A percentile compares a stretch with the other conserved stretches of the same genome.
These are phyloP conservation scores for Puccinia novopanici DNA, from an alignment of 1,284 basidiomycete genomes.

Conservation along the genomic window DNA sequence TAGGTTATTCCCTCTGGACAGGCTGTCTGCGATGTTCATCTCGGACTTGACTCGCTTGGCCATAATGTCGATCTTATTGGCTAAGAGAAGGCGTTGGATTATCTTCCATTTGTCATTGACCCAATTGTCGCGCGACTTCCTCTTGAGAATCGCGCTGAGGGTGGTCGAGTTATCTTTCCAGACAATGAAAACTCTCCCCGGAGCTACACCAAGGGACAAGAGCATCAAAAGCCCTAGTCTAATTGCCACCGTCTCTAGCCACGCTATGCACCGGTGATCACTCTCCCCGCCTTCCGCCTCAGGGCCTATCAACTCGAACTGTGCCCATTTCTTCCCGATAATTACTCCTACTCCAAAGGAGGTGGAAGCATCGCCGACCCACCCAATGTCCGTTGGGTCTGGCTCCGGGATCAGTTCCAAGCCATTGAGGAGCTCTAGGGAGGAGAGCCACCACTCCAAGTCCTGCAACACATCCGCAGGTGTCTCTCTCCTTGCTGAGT, in stretches of 20 bases:
- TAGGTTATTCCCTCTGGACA: too few species aligned
- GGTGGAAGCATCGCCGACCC: too few species aligned
- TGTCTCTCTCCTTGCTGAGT: neutral
- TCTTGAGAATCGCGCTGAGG: neutral
- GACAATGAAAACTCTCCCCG: neutral
- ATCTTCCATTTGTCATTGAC: neutral
- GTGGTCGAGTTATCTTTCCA: neutral
- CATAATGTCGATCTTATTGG: neutral
- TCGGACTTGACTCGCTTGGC: neutral
- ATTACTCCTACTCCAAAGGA: neutral
- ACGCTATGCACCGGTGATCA: neutral
- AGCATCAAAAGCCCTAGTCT: neutral
- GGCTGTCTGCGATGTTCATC: too few species aligned
- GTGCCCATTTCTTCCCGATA: neutral
- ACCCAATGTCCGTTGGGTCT: neutral
- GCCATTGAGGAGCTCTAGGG: neutral
- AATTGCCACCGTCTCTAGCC: neutral
- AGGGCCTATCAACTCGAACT: neutral
- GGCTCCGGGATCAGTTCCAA: neutral
- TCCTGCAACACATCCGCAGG: neutral
- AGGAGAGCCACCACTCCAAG: too few species aligned
- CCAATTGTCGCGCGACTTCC: neutral
- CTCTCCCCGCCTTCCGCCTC: too few species aligned
- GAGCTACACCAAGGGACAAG: neutral
- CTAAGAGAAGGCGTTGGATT: neutral